Evolutionary conservation across 2,329 filamentous ascomycete genomes (phyloP).

Genomic region (Fusarium temperatum): DNA sequence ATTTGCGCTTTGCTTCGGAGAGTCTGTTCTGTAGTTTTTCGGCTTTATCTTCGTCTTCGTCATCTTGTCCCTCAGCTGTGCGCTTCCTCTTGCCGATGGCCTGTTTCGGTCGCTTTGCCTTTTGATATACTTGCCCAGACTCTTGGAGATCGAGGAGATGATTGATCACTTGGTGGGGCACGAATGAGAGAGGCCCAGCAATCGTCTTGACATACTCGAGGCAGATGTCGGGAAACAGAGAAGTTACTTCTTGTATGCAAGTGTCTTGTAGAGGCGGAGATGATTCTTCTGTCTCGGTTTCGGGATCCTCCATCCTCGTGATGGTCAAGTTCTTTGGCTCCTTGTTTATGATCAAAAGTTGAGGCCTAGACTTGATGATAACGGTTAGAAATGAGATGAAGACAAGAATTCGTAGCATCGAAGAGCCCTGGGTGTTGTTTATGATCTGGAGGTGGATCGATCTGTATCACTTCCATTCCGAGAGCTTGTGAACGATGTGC

Average conservation of each 20-base stretch:
- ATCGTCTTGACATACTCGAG: constrained; percentile 47
- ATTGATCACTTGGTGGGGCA: constrained; percentile 47
- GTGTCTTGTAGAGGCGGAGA: not conserved
- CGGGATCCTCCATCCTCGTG: constrained; percentile 11
- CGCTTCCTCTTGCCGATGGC: constrained; percentile 55
- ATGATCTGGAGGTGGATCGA: not conserved
- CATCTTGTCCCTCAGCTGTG: constrained; percentile 31
- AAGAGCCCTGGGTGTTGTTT: not conserved
- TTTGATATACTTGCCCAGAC: constrained; percentile 47
- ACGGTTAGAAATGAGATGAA: constrained; percentile 11
- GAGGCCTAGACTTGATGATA: not conserved
- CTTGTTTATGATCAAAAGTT: not conserved
- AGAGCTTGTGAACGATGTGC: not conserved
- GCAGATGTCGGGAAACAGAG: constrained; percentile 59
- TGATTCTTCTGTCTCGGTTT: not conserved
- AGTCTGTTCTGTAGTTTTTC: constrained; percentile 13
- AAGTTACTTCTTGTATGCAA: constrained; percentile 26
- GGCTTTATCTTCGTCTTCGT: constrained; percentile 3
- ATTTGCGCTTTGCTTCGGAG: constrained; percentile 22
- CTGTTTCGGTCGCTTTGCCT: constrained; percentile 39
- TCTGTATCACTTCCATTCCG: not conserved
- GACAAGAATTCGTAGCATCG: not conserved
- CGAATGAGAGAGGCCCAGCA: constrained; percentile 40
- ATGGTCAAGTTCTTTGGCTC: not conserved
- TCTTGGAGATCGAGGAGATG: constrained; percentile 54